These are phyloP conservation scores for Acanthamoeba sp. DNA, from an alignment of 208 protist genomes.

Conservation along the genomic window DNA sequence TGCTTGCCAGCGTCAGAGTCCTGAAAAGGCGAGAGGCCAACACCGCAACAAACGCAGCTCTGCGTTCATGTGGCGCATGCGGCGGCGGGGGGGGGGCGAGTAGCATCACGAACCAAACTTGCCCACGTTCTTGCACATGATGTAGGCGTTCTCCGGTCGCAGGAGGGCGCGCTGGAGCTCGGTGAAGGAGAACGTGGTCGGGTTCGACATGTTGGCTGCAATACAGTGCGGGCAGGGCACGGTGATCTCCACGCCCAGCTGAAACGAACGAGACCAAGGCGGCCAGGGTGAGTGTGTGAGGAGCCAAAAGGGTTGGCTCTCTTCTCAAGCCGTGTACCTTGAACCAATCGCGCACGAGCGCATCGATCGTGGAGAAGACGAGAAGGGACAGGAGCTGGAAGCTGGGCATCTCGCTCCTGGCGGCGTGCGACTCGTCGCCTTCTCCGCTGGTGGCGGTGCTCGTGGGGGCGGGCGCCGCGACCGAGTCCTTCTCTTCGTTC, in stretches of 20 bases:
- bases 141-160: slow-evolving; percentile 21
- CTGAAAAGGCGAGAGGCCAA: too few species aligned
- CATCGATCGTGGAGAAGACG: slow-evolving; percentile 39
- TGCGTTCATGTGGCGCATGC: too few species aligned
- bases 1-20: background rate
- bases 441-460: background rate
- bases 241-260: slow-evolving; percentile 6
- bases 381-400: slow-evolving; percentile 54
- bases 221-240: slow-evolving; percentile 56
- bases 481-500: background rate
- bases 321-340: too few species aligned
- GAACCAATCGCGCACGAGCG: slow-evolving; percentile 42
- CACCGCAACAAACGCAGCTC: too few species aligned
- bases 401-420: background rate
- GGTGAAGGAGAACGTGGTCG: slow-evolving; percentile 44
- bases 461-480: too few species aligned
- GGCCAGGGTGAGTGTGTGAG: too few species aligned
- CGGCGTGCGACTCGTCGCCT: background rate
- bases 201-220: background rate
- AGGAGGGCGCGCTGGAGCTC: slow-evolving; percentile 43
- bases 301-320: too few species aligned
- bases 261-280: background rate
- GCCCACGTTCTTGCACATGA: slow-evolving; percentile 47
- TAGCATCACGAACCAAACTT: slow-evolving; percentile 21
- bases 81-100: too few species aligned